Evolutionary conservation across 768 basidiomycete species (phyloP), one percentile per base, ranked within the genome.

Genomic region (Russula brevipes): DNA sequence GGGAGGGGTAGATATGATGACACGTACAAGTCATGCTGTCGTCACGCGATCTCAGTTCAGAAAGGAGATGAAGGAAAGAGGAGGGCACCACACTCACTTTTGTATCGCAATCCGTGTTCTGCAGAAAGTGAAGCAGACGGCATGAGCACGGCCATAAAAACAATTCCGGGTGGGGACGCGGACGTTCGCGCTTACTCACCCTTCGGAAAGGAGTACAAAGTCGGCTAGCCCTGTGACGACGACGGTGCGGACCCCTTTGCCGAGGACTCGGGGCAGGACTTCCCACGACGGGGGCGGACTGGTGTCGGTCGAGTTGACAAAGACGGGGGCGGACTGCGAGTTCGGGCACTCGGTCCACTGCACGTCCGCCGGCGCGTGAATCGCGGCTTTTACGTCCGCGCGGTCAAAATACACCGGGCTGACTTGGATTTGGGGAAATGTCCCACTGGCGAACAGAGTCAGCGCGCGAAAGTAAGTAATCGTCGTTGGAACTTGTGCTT

Each of bases 21-120:
- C 31, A 66, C 66, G 59, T 19, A 67, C 66, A 67, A 16, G 66
- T 67, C 66, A 66, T 67, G 49, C 66, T 67, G 31, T 47, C 39
- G 24, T 53, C 24, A 4, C 7, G 10, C 24, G 35, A 10, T 36
- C 5, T 35, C 31, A 31, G 9, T 17, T n/a, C 38, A 35, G 41
- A 54, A 12, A 44, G 17, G 36, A 3, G 3, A 19, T 16, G 24
- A 8, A 5, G 10, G 31, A 49, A 24, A 42, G 41, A 44, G 46
- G 17, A 5, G 5, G 16, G 44, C n/a, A 19, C 12, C 5, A 24
- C 4, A 54, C 67, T 46, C 44, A 68, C 67, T 68, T 68, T 57
- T 68, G 67, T 16, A 68, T 36, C 3, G 16, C 65, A 31, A 68
- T 36, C 5, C 61, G 65, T 17, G 50, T 49, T 24, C 66, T 67